Conservation (phyloP, 495 filamentous ascomycete species). For the Penicillium psychrofluorescens region DNA sequence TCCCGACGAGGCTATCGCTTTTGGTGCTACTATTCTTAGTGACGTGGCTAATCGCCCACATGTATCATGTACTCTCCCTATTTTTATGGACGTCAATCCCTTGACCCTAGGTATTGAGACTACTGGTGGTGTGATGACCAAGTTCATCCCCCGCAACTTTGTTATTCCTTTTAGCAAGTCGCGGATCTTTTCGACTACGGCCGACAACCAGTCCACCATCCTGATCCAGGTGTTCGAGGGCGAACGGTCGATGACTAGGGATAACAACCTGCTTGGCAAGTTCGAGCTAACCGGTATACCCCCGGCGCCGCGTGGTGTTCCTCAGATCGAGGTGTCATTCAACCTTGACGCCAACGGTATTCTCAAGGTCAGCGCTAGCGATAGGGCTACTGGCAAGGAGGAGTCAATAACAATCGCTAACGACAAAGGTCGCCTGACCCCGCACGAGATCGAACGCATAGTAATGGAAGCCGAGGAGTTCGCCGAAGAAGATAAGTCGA, state of each 20-base stretch:
- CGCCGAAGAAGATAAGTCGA: slow-evolving; percentile 98
- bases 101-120: slow-evolving; percentile 98
- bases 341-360: slow-evolving; percentile 97
- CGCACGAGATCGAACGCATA: slow-evolving; percentile 98
- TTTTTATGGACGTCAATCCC: slow-evolving; percentile 98
- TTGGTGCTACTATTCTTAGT: slow-evolving; percentile 93
- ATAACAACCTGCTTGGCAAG: slow-evolving; percentile 95
- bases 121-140: slow-evolving; percentile 97
- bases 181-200: slow-evolving; percentile 96
- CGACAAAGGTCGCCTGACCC: slow-evolving; percentile 92
- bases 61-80: too few species aligned
- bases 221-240: slow-evolving; percentile 97
- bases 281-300: slow-evolving; percentile 96
- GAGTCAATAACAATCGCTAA: slow-evolving; percentile 98
- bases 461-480: slow-evolving; percentile 95
- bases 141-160: slow-evolving; percentile 91
- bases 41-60: too few species aligned
- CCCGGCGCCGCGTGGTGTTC: slow-evolving; percentile 88
- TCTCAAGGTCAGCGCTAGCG: slow-evolving; percentile 86
- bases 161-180: slow-evolving; percentile 93
- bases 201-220: slow-evolving; percentile 96
- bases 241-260: slow-evolving; percentile 92
- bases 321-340: slow-evolving; percentile 97
- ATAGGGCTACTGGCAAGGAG: slow-evolving; percentile 95
- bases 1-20: slow-evolving; percentile 96